Percentiles rank a stretch among this genome's conserved stretches.
phyloP scores from a whole-genome alignment of 176 grass and related monocot species.

The Guadua angustifolia region DNA sequence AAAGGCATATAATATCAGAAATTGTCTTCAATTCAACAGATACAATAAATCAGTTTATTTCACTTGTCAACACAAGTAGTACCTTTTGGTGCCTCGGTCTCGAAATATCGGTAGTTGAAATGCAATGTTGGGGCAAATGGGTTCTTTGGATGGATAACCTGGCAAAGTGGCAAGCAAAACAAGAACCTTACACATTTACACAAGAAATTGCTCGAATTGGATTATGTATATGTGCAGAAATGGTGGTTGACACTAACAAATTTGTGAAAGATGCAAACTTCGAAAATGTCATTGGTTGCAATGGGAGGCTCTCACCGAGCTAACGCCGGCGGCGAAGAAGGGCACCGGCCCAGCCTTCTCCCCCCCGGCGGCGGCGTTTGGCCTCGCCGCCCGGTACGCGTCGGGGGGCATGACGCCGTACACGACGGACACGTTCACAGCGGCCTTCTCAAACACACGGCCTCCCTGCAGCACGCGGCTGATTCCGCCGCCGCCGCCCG shows the following conservation, averaged over 20 bases:
- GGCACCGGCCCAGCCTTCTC: slow-evolving; percentile 59
- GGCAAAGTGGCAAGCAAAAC: slow-evolving; percentile 48
- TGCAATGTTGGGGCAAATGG: slow-evolving; percentile 91
- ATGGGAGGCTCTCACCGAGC: slow-evolving; percentile 52
- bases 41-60: background rate
- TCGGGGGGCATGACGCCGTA: slow-evolving; percentile 69
- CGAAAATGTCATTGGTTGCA: background rate
- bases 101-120: slow-evolving; percentile 98
- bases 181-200: background rate
- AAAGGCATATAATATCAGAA: background rate
- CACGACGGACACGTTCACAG: slow-evolving; percentile 68
- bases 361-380: slow-evolving; percentile 30
- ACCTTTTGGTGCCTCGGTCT: slow-evolving; percentile 84
- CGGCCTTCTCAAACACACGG: slow-evolving; percentile 62
- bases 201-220: background rate
- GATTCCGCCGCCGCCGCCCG: slow-evolving; percentile 79
- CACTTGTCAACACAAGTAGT: slow-evolving; percentile 17
- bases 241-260: background rate
- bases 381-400: slow-evolving; percentile 69
- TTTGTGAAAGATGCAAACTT: background rate
- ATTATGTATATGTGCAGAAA: background rate
- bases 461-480: slow-evolving; percentile 81
- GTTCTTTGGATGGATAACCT: slow-evolving; percentile 91
- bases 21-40: background rate
- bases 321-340: slow-evolving; percentile 70